Conservation (phyloP, 495 filamentous ascomycete genomes). For the Tuber calosporum region DNA sequence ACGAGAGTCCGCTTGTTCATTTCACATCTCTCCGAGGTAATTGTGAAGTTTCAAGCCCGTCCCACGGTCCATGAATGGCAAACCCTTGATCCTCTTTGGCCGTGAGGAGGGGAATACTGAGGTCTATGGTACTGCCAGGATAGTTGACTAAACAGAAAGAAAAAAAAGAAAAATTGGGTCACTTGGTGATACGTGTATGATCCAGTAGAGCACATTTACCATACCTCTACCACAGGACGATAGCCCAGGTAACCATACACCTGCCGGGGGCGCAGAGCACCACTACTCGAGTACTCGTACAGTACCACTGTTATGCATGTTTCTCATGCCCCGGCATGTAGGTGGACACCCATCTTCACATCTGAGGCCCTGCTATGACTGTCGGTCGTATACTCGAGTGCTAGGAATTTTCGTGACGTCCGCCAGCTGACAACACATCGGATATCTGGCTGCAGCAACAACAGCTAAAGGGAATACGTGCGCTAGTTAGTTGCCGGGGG, state of each 20-base stretch:
- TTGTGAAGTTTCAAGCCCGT: slow-evolving; percentile 18
- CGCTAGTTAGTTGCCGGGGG: neutral
- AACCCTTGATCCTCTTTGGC: slow-evolving; percentile 9
- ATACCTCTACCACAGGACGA: neutral
- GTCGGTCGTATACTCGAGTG: slow-evolving; percentile 24
- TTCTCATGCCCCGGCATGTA: slow-evolving; percentile 10
- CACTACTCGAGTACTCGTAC: too few species aligned
- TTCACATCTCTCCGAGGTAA: neutral
- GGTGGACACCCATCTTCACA: slow-evolving; percentile 24
- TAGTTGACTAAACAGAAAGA: slow-evolving; percentile 4
- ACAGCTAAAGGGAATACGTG: neutral
- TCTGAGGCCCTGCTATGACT: slow-evolving; percentile 22
- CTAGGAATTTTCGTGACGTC: slow-evolving; percentile 19
- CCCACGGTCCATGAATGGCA: slow-evolving; percentile 22
- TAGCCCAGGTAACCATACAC: neutral
- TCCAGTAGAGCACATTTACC: slow-evolving; percentile 7
- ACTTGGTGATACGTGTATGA: slow-evolving; percentile 8
- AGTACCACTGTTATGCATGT: slow-evolving; percentile 18
- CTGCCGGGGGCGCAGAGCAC: neutral
- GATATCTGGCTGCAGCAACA: slow-evolving; percentile 15
- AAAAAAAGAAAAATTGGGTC: slow-evolving; percentile 5
- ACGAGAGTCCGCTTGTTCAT: neutral
- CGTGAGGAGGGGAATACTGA: slow-evolving; percentile 13
- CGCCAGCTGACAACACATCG: slow-evolving; percentile 35
- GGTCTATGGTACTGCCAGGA: slow-evolving; percentile 10